Evolutionary conservation across 2,329 filamentous ascomycete genomes (phyloP).

Genomic region (Ambrosiella beaveri): DNA sequence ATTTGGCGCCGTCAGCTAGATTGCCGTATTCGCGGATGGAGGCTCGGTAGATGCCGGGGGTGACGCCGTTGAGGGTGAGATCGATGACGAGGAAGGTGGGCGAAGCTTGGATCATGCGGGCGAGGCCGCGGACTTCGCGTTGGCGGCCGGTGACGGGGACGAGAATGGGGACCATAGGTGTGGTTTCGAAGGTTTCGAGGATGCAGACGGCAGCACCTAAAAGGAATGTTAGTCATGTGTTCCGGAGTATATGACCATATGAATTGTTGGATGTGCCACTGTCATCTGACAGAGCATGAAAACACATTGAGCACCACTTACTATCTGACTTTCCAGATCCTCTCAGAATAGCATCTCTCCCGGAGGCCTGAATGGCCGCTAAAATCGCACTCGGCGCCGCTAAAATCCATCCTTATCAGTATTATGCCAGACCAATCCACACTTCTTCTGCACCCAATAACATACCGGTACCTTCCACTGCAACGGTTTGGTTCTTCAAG

Average conservation of each 20-base stretch:
- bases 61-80: constrained; percentile 66
- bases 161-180: constrained; percentile 26
- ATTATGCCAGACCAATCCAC: background rate
- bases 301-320: constrained; percentile 22
- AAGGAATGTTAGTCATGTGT: background rate
- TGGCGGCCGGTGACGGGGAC: constrained; percentile 22
- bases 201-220: constrained; percentile 79
- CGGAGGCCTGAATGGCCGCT: constrained; percentile 71
- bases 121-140: constrained; percentile 62
- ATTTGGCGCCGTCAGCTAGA: constrained; percentile 66
- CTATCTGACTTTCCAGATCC: constrained; percentile 75
- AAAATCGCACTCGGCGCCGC: constrained; percentile 83
- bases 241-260: background rate
- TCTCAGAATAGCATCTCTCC: constrained; percentile 82
- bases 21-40: constrained; percentile 76
- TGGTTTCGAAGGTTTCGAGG: constrained; percentile 62
- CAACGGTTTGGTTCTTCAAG: constrained; percentile 66
- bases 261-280: background rate
- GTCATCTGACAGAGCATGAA: background rate
- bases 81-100: constrained; percentile 68
- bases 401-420: constrained; percentile 16
- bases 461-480: constrained; percentile 65
- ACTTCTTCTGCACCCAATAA: background rate
- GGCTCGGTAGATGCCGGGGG: constrained; percentile 65
- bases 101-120: constrained; percentile 83